Percentiles rank a stretch among this genome's conserved stretches.
Conservation (phyloP, 495 filamentous ascomycete genomes). For the Lentithecium fluviatile region DNA sequence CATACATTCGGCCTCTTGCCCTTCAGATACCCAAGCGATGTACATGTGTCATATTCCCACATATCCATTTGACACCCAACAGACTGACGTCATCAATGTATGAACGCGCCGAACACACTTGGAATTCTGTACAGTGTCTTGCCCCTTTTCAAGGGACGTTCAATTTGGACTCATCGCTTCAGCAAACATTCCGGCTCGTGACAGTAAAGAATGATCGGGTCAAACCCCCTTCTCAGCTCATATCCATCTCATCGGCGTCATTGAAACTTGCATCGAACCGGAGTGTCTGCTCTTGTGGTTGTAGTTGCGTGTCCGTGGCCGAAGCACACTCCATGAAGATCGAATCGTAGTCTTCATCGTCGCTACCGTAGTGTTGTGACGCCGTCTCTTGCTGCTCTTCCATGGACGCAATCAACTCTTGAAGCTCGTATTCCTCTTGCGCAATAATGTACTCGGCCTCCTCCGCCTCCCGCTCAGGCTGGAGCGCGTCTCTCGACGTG, state of each 20-base stretch:
- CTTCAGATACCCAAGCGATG: slow-evolving; percentile 14
- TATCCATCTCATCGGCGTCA: slow-evolving; percentile 34
- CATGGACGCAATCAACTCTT: slow-evolving; percentile 54
- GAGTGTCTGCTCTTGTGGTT: neutral
- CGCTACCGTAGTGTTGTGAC: slow-evolving; percentile 41
- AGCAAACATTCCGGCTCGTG: no score
- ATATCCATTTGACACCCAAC: no score
- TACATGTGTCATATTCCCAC: slow-evolving; percentile 21
- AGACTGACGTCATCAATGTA: no score
- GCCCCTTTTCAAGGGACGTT: neutral
- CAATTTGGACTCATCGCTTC: neutral
- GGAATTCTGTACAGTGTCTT: no score
- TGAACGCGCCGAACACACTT: no score
- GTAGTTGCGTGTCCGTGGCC: neutral
- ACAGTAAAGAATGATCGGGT: no score
- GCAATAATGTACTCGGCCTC: slow-evolving; percentile 49
- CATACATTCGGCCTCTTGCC: neutral
- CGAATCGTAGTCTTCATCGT: slow-evolving; percentile 58
- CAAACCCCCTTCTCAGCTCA: slow-evolving; percentile 15
- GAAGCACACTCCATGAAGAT: slow-evolving; percentile 53
- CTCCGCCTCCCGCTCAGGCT: slow-evolving; percentile 17
- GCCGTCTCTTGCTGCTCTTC: slow-evolving; percentile 29
- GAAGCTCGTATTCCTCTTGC: slow-evolving; percentile 58
- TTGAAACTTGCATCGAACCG: slow-evolving; percentile 7
- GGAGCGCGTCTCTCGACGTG: neutral